Evolutionary conservation across 768 basidiomycete species (phyloP).

Genomic region (Panellus pusillus): DNA sequence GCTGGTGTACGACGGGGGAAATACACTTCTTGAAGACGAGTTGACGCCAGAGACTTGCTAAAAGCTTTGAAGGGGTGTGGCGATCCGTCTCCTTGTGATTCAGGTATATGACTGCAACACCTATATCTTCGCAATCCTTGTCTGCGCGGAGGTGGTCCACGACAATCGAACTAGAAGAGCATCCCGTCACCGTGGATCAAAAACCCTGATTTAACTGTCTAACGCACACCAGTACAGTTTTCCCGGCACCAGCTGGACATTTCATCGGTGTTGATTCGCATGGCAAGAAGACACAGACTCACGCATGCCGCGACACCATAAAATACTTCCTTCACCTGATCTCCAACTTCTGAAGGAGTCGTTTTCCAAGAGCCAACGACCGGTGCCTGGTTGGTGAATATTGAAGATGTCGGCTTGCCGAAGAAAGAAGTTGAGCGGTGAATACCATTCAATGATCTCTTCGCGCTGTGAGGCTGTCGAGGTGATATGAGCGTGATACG

Average conservation of each 20-base stretch:
- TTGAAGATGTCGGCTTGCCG: background rate
- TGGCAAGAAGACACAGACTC: background rate
- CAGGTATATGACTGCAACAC: background rate
- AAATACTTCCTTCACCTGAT: background rate
- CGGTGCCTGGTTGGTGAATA: background rate
- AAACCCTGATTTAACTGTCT: background rate
- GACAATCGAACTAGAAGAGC: background rate
- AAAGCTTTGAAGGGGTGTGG: background rate
- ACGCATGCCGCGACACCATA: constrained; percentile 1
- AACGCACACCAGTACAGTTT: constrained; percentile 2
- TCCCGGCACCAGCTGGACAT: constrained; percentile 1
- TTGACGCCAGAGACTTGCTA: background rate
- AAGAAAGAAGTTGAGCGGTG: constrained; percentile 1
- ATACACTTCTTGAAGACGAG: background rate
- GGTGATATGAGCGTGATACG: background rate
- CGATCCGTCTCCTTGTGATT: background rate
- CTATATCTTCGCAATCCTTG: background rate
- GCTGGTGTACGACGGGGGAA: background rate
- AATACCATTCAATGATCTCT: background rate
- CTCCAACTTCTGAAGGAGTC: background rate
- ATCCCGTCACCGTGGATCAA: background rate
- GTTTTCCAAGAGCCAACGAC: background rate
- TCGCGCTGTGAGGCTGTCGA: background rate
- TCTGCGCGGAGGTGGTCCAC: background rate
- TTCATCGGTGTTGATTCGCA: background rate